A percentile compares a stretch with the other conserved stretches of the same genome.
Conservation (phyloP, 2,329 filamentous ascomycete species). For the Hortaea werneckii region DNA sequence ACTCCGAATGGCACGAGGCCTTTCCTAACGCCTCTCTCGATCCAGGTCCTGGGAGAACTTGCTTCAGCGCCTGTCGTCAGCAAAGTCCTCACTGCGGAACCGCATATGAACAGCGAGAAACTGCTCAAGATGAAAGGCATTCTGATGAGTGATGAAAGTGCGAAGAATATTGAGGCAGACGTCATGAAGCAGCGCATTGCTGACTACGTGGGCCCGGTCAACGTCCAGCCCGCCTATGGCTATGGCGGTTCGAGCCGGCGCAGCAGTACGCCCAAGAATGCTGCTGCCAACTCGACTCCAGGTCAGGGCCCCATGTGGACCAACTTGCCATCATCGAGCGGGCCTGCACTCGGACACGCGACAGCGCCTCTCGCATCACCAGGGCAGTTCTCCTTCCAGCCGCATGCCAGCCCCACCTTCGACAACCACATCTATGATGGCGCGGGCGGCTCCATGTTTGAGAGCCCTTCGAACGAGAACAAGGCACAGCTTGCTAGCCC, state of each 20-base stretch:
- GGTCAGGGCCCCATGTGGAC: conserved; percentile 21
- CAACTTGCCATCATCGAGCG: conserved; percentile 9
- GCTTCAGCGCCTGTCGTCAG: conserved; percentile 15
- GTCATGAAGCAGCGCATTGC: conserved; percentile 8
- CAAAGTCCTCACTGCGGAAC: conserved; percentile 13
- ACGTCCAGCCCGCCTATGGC: conserved; percentile 13
- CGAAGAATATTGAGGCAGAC: conserved; percentile 10
- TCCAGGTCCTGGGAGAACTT: conserved; percentile 16
- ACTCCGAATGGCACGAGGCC: conserved; percentile 5
- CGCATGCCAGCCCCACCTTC: conserved; percentile 12
- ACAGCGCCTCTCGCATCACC: conserved; percentile 19
- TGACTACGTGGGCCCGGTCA: background rate
- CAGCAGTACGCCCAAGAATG: background rate
- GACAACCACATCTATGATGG: conserved; percentile 16
- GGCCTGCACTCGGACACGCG: conserved; percentile 5
- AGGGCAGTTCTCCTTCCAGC: conserved; percentile 12
- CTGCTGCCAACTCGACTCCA: conserved; percentile 10
- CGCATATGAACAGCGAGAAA: conserved; percentile 20
- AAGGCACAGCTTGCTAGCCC: conserved; percentile 6
- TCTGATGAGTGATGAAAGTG: conserved; percentile 9
- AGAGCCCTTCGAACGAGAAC: conserved; percentile 12
- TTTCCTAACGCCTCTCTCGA: conserved; percentile 14
- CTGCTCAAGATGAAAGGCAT: conserved; percentile 16
- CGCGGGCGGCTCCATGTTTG: conserved; percentile 17
- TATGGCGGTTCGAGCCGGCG: conserved; percentile 10